These are phyloP conservation scores for Neonectria magnoliae DNA, from an alignment of 2,329 filamentous ascomycete species.

Conservation along the genomic window DNA sequence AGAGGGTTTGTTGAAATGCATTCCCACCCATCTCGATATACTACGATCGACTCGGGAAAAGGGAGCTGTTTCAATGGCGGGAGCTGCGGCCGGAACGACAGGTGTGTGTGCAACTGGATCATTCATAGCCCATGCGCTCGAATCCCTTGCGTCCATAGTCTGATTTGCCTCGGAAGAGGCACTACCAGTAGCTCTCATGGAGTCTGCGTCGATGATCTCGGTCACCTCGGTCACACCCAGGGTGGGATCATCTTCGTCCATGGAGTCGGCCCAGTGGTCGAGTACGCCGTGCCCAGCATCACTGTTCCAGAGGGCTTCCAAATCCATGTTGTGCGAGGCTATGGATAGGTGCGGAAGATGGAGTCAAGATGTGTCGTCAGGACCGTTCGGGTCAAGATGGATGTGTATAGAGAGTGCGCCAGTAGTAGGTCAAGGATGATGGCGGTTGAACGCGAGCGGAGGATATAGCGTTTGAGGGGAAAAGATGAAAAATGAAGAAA, in stretches of 20 bases:
- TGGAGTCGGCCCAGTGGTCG: conserved; percentile 1
- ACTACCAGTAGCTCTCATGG: not conserved
- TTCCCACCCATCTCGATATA: conserved; percentile 28
- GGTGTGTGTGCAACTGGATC: not conserved
- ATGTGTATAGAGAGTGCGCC: not conserved
- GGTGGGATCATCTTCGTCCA: not conserved
- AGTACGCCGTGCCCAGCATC: not conserved
- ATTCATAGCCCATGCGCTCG: not conserved
- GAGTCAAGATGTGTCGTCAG: not conserved
- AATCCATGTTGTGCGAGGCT: conserved; percentile 12
- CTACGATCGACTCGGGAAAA: not conserved
- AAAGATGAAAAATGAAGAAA: not conserved
- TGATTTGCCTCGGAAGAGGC: not conserved
- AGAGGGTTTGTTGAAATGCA: conserved; percentile 33
- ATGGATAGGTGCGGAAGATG: not conserved
- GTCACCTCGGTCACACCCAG: not conserved
- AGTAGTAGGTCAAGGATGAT: no score
- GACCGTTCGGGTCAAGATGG: not conserved
- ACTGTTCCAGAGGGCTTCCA: conserved; percentile 6
- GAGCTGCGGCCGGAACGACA: no score
- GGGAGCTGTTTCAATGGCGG: no score
- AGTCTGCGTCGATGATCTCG: not conserved
- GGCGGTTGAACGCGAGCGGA: not conserved
- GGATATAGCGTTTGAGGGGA: not conserved
- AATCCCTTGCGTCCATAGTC: not conserved